Conservation (phyloP, 106 monocot species). For the Phalaenopsis equestris region DNA sequence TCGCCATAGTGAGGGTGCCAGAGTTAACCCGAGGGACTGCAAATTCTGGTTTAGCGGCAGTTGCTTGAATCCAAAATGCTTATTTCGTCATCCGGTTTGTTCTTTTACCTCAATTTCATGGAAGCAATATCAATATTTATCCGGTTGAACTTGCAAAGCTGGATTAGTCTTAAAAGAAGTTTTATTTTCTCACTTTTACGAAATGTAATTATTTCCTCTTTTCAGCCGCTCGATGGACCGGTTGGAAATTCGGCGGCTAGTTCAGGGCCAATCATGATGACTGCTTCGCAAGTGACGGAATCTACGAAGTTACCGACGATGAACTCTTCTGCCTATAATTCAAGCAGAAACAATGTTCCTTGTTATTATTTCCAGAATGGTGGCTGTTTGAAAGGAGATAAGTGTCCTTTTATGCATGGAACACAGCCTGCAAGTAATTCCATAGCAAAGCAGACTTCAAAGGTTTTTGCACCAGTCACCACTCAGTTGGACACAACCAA, state of each 20-base stretch:
- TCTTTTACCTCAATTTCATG: neutral
- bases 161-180: neutral
- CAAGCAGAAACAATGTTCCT: constrained; percentile 38
- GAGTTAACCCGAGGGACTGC: constrained; percentile 78
- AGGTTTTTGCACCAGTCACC: constrained; percentile 14
- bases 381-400: constrained; percentile 47
- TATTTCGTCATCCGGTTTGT: constrained; percentile 79
- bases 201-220: constrained; percentile 7
- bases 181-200: neutral
- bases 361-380: constrained; percentile 64
- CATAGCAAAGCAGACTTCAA: constrained; percentile 6
- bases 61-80: constrained; percentile 80
- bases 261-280: constrained; percentile 11
- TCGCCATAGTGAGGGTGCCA: constrained; percentile 74
- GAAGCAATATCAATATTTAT: neutral
- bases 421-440: constrained; percentile 9
- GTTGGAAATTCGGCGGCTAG: constrained; percentile 19
- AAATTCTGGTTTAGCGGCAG: constrained; percentile 67
- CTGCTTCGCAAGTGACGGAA: constrained; percentile 4
- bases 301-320: constrained; percentile 11
- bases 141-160: neutral
- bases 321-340: constrained; percentile 16
- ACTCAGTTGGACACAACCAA: constrained; percentile 10
- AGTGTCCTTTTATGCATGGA: constrained; percentile 47
- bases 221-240: constrained; percentile 75